A percentile compares a stretch with the other conserved stretches of the same genome.
Conservation (phyloP, 2,329 filamentous ascomycete genomes). For the Zarea fungicola region DNA sequence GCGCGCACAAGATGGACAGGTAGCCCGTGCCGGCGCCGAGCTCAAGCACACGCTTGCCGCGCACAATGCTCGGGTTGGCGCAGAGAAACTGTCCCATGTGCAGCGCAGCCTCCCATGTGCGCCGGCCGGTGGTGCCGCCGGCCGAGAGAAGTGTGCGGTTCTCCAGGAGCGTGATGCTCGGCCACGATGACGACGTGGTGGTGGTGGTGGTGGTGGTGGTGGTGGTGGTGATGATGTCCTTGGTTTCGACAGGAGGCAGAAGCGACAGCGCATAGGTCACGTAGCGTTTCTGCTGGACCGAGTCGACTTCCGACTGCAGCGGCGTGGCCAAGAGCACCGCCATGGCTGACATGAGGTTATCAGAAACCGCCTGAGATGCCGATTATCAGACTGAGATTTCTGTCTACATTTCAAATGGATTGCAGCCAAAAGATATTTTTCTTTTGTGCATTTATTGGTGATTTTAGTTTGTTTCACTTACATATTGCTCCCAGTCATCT, state of each 20-base stretch:
- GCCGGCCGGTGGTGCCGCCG: slow-evolving; percentile 66
- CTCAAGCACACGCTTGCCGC: slow-evolving; percentile 59
- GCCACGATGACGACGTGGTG: neutral
- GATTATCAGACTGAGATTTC: slow-evolving; percentile 1
- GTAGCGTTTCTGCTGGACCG: slow-evolving; percentile 66
- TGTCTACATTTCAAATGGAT: slow-evolving; percentile 1
- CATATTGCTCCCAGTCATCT: slow-evolving; percentile 79
- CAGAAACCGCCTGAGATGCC: slow-evolving; percentile 72
- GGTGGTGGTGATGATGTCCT: too few relatives aligned
- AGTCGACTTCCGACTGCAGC: slow-evolving; percentile 57
- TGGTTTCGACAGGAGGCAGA: neutral
- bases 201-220: too few relatives aligned
- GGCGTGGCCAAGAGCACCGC: slow-evolving; percentile 59
- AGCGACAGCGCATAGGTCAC: slow-evolving; percentile 63
- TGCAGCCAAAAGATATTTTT: neutral
- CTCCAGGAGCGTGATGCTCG: slow-evolving; percentile 59
- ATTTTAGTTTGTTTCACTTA: slow-evolving; percentile 46
- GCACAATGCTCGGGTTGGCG: slow-evolving; percentile 38
- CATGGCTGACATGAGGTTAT: slow-evolving; percentile 68
- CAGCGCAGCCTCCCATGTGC: slow-evolving; percentile 77
- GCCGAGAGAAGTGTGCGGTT: slow-evolving; percentile 64
- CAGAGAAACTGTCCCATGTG: slow-evolving; percentile 67
- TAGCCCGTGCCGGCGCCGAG: slow-evolving; percentile 74
- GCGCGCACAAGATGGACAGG: slow-evolving; percentile 68
- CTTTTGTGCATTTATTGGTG: neutral